Evolutionary conservation across 2,329 filamentous ascomycete genomes (phyloP).

Genomic region (Xylaria digitata): DNA sequence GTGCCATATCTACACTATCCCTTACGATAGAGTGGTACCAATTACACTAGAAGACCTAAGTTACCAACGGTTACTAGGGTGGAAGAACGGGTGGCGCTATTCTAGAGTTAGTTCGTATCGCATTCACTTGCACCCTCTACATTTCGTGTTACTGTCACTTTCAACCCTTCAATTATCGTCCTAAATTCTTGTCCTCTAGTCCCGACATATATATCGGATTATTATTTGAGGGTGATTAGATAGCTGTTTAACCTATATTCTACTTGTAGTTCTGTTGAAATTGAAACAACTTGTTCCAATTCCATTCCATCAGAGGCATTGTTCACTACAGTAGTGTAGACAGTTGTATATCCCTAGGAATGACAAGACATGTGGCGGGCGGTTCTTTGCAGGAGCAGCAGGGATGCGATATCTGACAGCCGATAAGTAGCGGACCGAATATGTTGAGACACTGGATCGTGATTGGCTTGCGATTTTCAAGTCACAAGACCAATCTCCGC

Average conservation of each 20-base stretch:
- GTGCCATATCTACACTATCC: conserved; percentile 3
- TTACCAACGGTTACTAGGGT: conserved; percentile 1
- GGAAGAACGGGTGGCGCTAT: conserved; percentile 24
- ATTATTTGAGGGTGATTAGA: too few relatives aligned
- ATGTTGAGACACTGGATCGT: conserved; percentile 28
- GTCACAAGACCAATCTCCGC: conserved; percentile 37
- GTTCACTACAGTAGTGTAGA: too few relatives aligned
- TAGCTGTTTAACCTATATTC: too few relatives aligned
- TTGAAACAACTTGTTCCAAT: too few relatives aligned
- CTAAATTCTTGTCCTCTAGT: too few relatives aligned
- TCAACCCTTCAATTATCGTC: conserved; percentile 3
- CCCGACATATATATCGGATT: too few relatives aligned
- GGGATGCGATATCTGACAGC: conserved; percentile 29
- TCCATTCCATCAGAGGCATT: too few relatives aligned
- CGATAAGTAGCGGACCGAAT: conserved; percentile 49
- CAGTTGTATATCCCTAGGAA: too few relatives aligned
- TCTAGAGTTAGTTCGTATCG: conserved; percentile 23
- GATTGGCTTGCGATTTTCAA: conserved; percentile 39
- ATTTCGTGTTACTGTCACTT: conserved; percentile 20
- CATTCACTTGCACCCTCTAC: conserved; percentile 11
- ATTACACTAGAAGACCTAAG: background rate
- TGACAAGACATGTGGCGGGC: conserved; percentile 6
- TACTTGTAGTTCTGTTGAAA: too few relatives aligned
- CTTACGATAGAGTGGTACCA: background rate
- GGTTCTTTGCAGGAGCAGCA: background rate